Evolutionary conservation across 78 protist species (phyloP).

Genomic region (Polysphondylium violaceum): DNA sequence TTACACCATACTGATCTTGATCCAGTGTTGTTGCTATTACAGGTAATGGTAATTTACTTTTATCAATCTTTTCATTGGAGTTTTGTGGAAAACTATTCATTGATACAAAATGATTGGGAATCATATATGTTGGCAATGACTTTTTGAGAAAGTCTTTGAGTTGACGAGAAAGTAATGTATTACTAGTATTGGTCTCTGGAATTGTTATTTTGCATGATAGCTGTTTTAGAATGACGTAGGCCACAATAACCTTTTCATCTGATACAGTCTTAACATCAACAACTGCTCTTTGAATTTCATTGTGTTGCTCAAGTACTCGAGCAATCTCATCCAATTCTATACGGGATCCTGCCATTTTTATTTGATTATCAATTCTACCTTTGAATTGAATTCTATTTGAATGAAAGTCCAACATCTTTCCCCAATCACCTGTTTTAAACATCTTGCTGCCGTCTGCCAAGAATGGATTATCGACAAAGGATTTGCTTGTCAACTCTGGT

Average conservation of each 20-base stretch:
- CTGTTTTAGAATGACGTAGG: conserved; percentile 29
- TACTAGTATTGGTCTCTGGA: not conserved
- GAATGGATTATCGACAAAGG: conserved; percentile 17
- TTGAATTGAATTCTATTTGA: conserved; percentile 36
- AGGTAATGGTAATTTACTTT: conserved; percentile 36
- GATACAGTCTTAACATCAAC: conserved; percentile 25
- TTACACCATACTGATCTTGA: no score
- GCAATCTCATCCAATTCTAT: conserved; percentile 72
- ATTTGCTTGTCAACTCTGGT: not conserved
- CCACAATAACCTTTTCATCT: not conserved
- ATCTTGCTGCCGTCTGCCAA: not conserved
- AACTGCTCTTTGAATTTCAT: conserved; percentile 26
- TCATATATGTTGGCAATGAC: conserved; percentile 14
- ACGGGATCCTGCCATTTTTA: conserved; percentile 53
- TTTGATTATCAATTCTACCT: conserved; percentile 76
- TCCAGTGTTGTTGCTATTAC: not conserved
- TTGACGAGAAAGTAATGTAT: not conserved
- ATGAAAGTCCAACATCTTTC: conserved; percentile 1
- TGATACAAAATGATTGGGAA: conserved; percentile 23
- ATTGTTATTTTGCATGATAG: not conserved
- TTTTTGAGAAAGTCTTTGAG: conserved; percentile 3
- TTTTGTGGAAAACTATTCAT: conserved; percentile 51
- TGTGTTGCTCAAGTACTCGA: conserved; percentile 6
- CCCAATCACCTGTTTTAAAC: conserved; percentile 77
- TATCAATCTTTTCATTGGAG: conserved; percentile 63